Percentiles rank a stretch among this genome's conserved stretches.
Conservation (phyloP, 2,329 filamentous ascomycete species). For the Sarocladium oryzae region DNA sequence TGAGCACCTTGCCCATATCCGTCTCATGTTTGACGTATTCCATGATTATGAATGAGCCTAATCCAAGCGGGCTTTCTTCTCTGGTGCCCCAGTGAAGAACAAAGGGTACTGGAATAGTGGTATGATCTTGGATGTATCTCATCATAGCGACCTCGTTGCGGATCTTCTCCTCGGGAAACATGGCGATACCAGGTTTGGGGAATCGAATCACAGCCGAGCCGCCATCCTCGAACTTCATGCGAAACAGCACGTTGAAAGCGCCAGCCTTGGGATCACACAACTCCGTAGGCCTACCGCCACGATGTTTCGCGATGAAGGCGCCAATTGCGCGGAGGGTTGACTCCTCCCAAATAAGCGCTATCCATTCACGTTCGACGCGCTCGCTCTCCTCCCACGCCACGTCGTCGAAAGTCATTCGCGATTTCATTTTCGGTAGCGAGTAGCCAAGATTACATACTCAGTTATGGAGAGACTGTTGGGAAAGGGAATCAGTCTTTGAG, state of each 20-base stretch:
- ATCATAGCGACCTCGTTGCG: conserved; percentile 28
- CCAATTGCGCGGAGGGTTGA: conserved; percentile 16
- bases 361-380: conserved; percentile 17
- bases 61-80: conserved; percentile 23
- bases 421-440: not conserved
- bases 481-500: no score
- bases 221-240: conserved; percentile 24
- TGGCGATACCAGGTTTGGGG: conserved; percentile 12
- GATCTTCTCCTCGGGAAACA: conserved; percentile 29
- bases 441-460: no score
- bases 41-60: conserved; percentile 19
- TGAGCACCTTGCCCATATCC: conserved; percentile 23
- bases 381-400: conserved; percentile 23
- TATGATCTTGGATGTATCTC: conserved; percentile 24
- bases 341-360: conserved; percentile 15
- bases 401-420: conserved; percentile 19
- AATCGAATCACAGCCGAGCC: conserved; percentile 17
- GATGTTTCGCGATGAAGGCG: conserved; percentile 19
- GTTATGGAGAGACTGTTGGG: no score
- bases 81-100: conserved; percentile 24
- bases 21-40: conserved; percentile 24
- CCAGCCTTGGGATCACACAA: conserved; percentile 20
- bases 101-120: conserved; percentile 27
- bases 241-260: conserved; percentile 24
- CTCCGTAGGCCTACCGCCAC: conserved; percentile 15